Conservation (phyloP, 441 rosid genomes). For the Biscutella laevigata region DNA sequence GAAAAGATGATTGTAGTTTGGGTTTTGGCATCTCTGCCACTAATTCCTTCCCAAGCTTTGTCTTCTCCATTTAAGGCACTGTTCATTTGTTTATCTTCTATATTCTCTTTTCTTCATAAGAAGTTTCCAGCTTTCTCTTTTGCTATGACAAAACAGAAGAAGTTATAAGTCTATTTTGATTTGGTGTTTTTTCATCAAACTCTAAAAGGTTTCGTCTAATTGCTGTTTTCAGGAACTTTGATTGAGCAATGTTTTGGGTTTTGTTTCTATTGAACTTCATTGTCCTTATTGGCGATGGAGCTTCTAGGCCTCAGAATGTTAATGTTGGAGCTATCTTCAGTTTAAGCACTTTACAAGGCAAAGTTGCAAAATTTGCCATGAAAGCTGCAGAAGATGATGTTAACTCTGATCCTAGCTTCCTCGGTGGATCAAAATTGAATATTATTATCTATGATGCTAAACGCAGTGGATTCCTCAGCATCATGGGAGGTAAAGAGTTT, state of each 20-base stretch:
- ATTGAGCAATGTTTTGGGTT: slow-evolving; percentile 41
- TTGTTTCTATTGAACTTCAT: slow-evolving; percentile 32
- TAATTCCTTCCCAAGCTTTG: slow-evolving; percentile 8
- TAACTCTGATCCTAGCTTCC: slow-evolving; percentile 60
- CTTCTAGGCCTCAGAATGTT: slow-evolving; percentile 31
- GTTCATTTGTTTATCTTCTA: slow-evolving; percentile 10
- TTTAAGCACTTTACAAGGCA: slow-evolving; percentile 38
- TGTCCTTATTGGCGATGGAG: slow-evolving; percentile 28
- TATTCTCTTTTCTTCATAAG: neutral
- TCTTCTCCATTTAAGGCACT: slow-evolving; percentile 30
- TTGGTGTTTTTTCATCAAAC: slow-evolving; percentile 6
- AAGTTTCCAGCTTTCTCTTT: slow-evolving; percentile 15
- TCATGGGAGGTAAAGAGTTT: slow-evolving; percentile 62
- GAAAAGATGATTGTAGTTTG: slow-evolving; percentile 21
- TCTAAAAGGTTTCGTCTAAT: no score
- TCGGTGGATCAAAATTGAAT: slow-evolving; percentile 53
- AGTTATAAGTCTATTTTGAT: neutral
- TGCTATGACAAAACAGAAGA: neutral
- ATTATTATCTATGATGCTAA: slow-evolving; percentile 53
- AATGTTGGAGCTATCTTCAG: slow-evolving; percentile 73
- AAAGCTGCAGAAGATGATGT: slow-evolving; percentile 75
- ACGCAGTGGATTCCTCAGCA: slow-evolving; percentile 60
- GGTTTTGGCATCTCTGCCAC: slow-evolving; percentile 25
- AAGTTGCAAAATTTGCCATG: slow-evolving; percentile 55
- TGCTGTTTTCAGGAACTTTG: slow-evolving; percentile 23